Evolutionary conservation across 768 basidiomycete genomes (phyloP), one percentile per base, ranked within the genome.

Genomic region (Gymnopilus dilepis): DNA sequence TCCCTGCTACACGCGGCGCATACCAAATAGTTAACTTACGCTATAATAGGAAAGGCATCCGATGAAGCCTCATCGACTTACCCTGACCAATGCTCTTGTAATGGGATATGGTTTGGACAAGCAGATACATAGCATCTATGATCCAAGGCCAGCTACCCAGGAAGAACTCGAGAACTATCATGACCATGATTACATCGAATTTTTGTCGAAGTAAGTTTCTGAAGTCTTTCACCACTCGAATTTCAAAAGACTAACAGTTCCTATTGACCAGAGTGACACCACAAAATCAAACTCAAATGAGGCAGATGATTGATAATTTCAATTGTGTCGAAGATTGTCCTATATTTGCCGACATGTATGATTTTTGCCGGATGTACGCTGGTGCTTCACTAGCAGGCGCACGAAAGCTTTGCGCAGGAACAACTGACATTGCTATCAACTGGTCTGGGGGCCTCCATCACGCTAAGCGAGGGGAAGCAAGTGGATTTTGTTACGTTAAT

Each of bases 371-470:
- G 47, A 91, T 96, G 86, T 99, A 97, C 73, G 85, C 97, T 1
- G 97, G 97, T 0, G 95, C 85, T 0, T 95, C 94, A 1, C 79
- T 99, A 19, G 93, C 94, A 17, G 97, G 92, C 1, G 96, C 96
- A 9, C 80, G 95, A 19, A 96, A 95, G 73, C 81, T 99, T 2
- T 88, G 86, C 54, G 83, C 90, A 2, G 94, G 94, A 1, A 80
- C 88, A 2, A 94, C 95, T 17, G 97, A 99, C 75, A 98, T 97
- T 42, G 97, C 97, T 0, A 94, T 99, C 68, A 99, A 98, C 71
- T 99, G 97, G 97, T 95, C 95, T 21, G 97, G 97, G 0, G 97
- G 97, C 0, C 82, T 99, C 19, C 97, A 99, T 76, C 97, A 99
- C 69, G 97, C 97, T 2, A 99, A 99, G 79, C 91, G 96, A 64